Base-by-base conservation (phyloP, 345 rosid species). In the Pugionium dolabratum region DNA sequence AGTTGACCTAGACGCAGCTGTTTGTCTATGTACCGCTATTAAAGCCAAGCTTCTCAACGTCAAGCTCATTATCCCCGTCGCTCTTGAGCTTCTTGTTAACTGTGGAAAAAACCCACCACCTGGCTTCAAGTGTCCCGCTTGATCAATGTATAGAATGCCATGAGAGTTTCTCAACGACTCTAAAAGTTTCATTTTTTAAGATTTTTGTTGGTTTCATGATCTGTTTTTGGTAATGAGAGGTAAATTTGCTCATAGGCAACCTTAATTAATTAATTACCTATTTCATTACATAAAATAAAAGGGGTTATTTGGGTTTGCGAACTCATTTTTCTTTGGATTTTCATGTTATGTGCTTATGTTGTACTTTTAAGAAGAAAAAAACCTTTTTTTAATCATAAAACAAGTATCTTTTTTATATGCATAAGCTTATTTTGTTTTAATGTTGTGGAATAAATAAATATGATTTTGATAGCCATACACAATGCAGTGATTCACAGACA, bases 11-110 rank as follows among this genome's bases (percentile, higher is more conserved):
- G 97, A 91, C 39, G 96, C 96, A 2, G 96, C 97, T 0, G 10
- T 91, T 5, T 91, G 97, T 64, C 85, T 91, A 32, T 90, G 96
- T 81, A 86, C 91, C 54, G 78, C 90, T 57, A 86, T 90, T 48
- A 85, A 73, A 47, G 83, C 64, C 29, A 88, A 90, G 76, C 92
- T 90, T 66, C 80, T 86, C 4, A 90, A 90, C 41, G 39, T 90
- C 11, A 78, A 73, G 45, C 52, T 90, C 36, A 29, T 90, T 1
- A 5, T 88, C 1, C 97, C 97, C 31, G 53, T 88, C 50, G 97
- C 95, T 54, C 97, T 90, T 53, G 67, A 84, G 51, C 81, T 90
- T 31, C 95, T 90, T 11, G 4, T 90, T 4, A 77, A 79, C 28
- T 90, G 97, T 72, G 97, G 97, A n/a, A 88, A 86, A 69, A 71